phyloP scores from a whole-genome alignment of 257 asterid genomes.

The Buddleja alternifolia region DNA sequence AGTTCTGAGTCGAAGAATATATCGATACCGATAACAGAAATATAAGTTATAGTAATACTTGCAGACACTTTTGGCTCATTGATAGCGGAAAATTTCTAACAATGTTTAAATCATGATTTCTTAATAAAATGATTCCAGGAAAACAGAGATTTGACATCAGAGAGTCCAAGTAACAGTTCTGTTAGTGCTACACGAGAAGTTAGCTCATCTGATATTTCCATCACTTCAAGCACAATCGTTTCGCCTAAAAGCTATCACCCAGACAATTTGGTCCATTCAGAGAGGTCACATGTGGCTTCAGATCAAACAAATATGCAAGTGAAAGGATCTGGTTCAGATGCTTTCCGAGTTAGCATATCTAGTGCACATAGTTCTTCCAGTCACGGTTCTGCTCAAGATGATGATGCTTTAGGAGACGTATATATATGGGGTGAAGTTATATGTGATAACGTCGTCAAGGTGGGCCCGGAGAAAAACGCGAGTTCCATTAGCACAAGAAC shows the following conservation, averaged over 20 bases:
- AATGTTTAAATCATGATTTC: slow-evolving; percentile 17
- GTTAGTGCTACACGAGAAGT: slow-evolving; percentile 68
- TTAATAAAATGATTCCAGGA: slow-evolving; percentile 47
- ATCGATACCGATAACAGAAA: too few species aligned
- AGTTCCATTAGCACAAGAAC: slow-evolving; percentile 49
- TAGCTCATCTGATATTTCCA: slow-evolving; percentile 67
- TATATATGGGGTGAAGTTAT: slow-evolving; percentile 79
- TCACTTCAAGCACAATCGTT: slow-evolving; percentile 42
- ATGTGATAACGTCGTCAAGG: slow-evolving; percentile 56
- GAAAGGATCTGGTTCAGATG: slow-evolving; percentile 62
- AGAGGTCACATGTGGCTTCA: slow-evolving; percentile 57
- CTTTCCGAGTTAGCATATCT: slow-evolving; percentile 69
- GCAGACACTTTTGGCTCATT: slow-evolving; percentile 7
- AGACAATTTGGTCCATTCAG: slow-evolving; percentile 38
- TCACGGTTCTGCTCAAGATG: slow-evolving; percentile 75
- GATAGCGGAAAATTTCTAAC: background rate
- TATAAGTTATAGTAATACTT: too few species aligned
- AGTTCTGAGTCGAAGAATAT: too few species aligned
- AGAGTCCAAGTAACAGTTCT: slow-evolving; percentile 78
- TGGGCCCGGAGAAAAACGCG: slow-evolving; percentile 62
- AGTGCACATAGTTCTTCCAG: slow-evolving; percentile 81
- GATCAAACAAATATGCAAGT: slow-evolving; percentile 62
- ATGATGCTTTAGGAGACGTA: slow-evolving; percentile 72
- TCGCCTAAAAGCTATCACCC: slow-evolving; percentile 48
- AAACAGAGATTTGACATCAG: slow-evolving; percentile 70